Evolutionary conservation across 139 green algal genomes (phyloP).

Genomic region (Limnomonas spitsbergensis): DNA sequence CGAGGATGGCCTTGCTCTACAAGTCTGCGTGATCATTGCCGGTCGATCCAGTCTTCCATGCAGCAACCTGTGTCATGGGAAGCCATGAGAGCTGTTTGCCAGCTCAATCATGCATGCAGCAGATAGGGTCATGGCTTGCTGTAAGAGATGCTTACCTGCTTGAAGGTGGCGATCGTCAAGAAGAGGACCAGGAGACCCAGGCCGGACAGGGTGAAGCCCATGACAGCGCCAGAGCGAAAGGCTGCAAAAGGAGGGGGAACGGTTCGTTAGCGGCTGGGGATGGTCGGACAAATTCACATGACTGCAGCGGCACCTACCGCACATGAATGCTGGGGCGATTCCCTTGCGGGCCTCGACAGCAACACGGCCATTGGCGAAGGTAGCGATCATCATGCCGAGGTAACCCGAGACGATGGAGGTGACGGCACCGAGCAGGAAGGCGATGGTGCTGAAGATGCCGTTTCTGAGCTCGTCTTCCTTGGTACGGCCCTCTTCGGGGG

Average conservation of each 20-base stretch:
- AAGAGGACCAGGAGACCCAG: conserved; percentile 87
- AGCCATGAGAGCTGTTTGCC: no score
- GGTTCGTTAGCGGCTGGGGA: no score
- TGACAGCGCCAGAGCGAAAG: conserved; percentile 96
- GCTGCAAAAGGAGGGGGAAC: no score
- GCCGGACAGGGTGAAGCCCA: conserved; percentile 93
- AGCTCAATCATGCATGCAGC: no score
- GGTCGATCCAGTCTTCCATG: no score
- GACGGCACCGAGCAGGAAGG: conserved; percentile 86
- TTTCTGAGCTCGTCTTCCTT: conserved; percentile 27
- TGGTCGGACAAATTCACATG: no score
- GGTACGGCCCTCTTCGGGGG: conserved; percentile 53
- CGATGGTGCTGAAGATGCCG: conserved; percentile 81
- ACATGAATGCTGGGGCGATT: conserved; percentile 92
- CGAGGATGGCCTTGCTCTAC: no score
- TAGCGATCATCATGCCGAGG: conserved; percentile 96
- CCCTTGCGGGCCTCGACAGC: conserved; percentile 93
- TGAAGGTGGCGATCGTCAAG: conserved; percentile 74
- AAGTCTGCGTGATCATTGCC: no score
- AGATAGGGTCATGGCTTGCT: no score
- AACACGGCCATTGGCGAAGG: conserved; percentile 93
- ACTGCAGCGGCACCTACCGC: conserved; percentile 33
- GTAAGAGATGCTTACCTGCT: no score
- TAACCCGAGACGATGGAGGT: conserved; percentile 93
- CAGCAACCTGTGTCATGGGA: no score